phyloP scores from a whole-genome alignment of 2,329 filamentous ascomycete species.

The Fonsecaea monophora region DNA sequence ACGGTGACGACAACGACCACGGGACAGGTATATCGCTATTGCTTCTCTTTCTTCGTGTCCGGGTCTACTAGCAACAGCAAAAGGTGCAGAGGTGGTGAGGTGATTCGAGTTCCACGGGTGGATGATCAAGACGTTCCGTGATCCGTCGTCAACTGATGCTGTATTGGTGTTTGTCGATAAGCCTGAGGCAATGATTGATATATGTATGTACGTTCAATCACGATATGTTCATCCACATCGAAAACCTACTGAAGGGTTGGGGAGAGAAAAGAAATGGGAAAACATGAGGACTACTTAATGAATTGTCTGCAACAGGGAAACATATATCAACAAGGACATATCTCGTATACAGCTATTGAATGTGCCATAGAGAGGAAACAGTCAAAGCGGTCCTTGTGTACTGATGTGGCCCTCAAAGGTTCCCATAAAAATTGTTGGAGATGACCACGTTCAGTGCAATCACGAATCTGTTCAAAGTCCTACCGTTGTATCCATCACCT shows the following conservation, averaged over 20 bases:
- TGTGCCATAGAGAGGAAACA: not conserved
- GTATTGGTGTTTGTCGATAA: not conserved
- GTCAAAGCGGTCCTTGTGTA: not conserved
- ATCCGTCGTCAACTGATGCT: not conserved
- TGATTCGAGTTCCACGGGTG: not conserved
- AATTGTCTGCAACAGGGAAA: not conserved
- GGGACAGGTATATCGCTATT: too few relatives aligned
- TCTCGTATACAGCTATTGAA: not conserved
- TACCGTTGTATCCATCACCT: not conserved
- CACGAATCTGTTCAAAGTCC: not conserved
- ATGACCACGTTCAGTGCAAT: not conserved
- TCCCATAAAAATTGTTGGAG: conserved; percentile 44
- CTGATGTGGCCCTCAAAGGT: conserved; percentile 64
- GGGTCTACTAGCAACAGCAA: not conserved
- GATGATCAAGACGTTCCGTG: not conserved
- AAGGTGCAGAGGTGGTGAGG: not conserved
- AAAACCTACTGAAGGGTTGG: not conserved
- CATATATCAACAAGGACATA: not conserved
- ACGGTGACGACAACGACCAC: not conserved
- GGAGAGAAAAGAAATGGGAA: not conserved
- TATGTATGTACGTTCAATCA: not conserved
- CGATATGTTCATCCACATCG: not conserved
- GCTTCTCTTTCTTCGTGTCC: not conserved
- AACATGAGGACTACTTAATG: not conserved
- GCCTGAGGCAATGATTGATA: not conserved